Evolutionary conservation across 495 filamentous ascomycete genomes (phyloP), one percentile per base, ranked within the genome.

Genomic region (Aspergillus asperescens): DNA sequence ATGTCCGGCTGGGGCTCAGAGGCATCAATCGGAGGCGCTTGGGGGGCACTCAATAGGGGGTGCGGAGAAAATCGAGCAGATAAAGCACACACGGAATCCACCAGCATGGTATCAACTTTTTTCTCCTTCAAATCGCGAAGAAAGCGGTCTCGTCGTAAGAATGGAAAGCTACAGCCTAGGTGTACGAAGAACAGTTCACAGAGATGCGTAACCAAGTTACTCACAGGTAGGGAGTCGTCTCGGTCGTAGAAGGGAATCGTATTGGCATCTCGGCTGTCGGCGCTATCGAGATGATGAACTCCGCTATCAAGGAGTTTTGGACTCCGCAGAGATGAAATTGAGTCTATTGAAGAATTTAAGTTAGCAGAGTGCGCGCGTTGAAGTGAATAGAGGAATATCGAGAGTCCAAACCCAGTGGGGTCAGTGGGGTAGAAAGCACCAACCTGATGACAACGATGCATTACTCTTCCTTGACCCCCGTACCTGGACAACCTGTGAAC

Each of bases 81-180:
- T 40, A 92, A 68, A 9, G 87, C 83, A 59, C 89, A 94, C 19
- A 92, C 83, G 22, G 88, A 82, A 62, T 94, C 87, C 13, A 94
- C 87, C n/a, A 94, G 69, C 67, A 94, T 91, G 0, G 86, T 81
- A 60, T 91, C 87, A n/a, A 88, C 76, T 60, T 81, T 79, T 56
- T 89, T 89, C 41, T 87, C 87, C 62, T 84, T 83, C 3, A 94
- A 72, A 60, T 87, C 75, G 38, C 77, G 76, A 5, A 84, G 73
- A 54, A 90, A 90, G 24, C 82, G 74, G 10, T 84, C 81, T 37
- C 79, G 78, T 31, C 82, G 82, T 29, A 92, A 62, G 58, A 94
- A 94, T 0, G 86, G 88, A 65, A 89, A 94, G 55, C 82, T 91
- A 69, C 85, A 90, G 9, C 88, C 88, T 4, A 92, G 73, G 57